Evolutionary conservation across 306 rosid genomes (phyloP), one percentile per base, ranked within the genome.

Genomic region (Acmispon strigosus): DNA sequence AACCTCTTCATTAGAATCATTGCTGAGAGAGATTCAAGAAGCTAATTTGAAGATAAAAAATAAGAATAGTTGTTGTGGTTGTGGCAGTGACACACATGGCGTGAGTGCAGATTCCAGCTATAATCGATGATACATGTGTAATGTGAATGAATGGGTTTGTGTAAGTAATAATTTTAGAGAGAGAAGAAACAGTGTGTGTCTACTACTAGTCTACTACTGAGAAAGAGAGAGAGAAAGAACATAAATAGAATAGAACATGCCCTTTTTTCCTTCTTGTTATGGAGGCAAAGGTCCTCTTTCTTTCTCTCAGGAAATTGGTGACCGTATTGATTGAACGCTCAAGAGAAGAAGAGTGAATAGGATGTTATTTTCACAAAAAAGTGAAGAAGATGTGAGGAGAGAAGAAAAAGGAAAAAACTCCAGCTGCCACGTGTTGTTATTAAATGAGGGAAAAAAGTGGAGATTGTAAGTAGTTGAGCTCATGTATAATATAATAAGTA

Each of bases 21-120:
- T 73, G 56, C 75, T 27, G 3, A 4, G 24, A 22, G 24, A 22
- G 24, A 3, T 22, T 22, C 24, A 22, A 22, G 24, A 22, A 22
- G 24, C 0, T 32, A 5, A 32, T 32, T 32, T 32, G 8, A 32
- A 32, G 37, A 32, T 32, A 5, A 32, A 22, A 32, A 0, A 32
- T 32, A 32, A 5, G 37, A 32, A 6, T 32, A 32, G 37, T 32
- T 32, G 2, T 22, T 22, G 37, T 47, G 43, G 69, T 42, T 29
- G 76, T 68, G 76, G 41, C 56, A 67, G 78, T 19, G 66, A 55
- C 32, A 71, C 81, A 71, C 84, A 76, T 81, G 81, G 78, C 49
- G 75, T 7, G 53, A 34, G 34, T 65, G 78, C 54, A 52, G 74
- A 61, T 59, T 72, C 73, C 82, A 76, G 76, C 76, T 60, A 52